These are phyloP conservation scores for Diaporthe citrichinensis DNA, from an alignment of 2,329 filamentous ascomycete species.

Conservation along the genomic window DNA sequence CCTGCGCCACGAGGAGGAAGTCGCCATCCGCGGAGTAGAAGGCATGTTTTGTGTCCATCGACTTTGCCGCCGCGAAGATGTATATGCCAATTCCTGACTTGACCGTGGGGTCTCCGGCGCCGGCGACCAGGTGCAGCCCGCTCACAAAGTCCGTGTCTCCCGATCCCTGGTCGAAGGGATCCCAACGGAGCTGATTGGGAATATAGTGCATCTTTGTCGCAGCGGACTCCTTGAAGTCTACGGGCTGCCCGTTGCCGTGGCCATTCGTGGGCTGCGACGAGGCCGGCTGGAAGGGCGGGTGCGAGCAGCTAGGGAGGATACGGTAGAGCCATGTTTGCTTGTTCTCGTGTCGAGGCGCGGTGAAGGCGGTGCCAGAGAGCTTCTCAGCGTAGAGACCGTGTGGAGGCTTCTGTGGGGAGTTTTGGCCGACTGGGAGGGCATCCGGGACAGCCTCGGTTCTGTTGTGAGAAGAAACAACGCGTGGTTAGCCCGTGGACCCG, in stretches of 20 bases:
- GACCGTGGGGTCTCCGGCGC: constrained; percentile 82
- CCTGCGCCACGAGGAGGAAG: constrained; percentile 81
- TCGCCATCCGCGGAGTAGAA: constrained; percentile 91
- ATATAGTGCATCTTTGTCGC: constrained; percentile 75
- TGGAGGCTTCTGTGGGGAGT: constrained; percentile 85
- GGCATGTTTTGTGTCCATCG: constrained; percentile 81
- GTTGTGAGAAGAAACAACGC: constrained; percentile 24
- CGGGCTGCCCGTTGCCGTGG: constrained; percentile 45
- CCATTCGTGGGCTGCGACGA: constrained; percentile 47
- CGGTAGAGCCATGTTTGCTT: constrained; percentile 82
- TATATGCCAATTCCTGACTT: constrained; percentile 86
- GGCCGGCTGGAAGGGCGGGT: constrained; percentile 68
- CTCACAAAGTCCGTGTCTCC: constrained; percentile 65
- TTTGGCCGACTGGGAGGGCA: constrained; percentile 80
- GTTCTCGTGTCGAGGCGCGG: constrained; percentile 77
- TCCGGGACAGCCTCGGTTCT: constrained; percentile 84
- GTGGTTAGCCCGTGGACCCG: not conserved
- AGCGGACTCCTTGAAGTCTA: constrained; percentile 43
- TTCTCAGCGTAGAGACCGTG: constrained; percentile 88
- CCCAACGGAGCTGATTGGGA: constrained; percentile 87
- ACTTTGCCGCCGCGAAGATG: constrained; percentile 83
- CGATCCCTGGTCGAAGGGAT: constrained; percentile 78
- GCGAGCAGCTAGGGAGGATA: constrained; percentile 74
- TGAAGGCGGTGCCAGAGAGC: constrained; percentile 80
- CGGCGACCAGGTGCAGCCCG: constrained; percentile 79